phyloP scores from a whole-genome alignment of 768 basidiomycete genomes.

The Naematelia aurantialba region DNA sequence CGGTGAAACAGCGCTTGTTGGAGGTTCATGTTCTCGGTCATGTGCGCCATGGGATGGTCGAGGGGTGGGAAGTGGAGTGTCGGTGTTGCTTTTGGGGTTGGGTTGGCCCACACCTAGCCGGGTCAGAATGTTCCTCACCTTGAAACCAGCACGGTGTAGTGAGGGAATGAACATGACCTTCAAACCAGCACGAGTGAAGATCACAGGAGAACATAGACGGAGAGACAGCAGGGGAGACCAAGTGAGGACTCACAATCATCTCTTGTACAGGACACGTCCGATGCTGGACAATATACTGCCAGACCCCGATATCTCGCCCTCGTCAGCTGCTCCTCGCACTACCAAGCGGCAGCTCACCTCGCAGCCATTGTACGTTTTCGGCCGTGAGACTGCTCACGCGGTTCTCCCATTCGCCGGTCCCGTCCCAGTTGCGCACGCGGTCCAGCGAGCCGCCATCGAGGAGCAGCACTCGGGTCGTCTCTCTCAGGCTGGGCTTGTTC shows the following conservation, averaged over 20 bases:
- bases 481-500: slow-evolving; percentile 56
- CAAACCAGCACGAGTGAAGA: no score
- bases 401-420: slow-evolving; percentile 48
- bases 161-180: no score
- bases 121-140: neutral
- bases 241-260: slow-evolving; percentile 66
- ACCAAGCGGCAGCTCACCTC: slow-evolving; percentile 33
- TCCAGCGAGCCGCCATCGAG: slow-evolving; percentile 77
- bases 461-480: slow-evolving; percentile 63
- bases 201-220: neutral
- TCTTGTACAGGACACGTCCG: slow-evolving; percentile 73
- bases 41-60: slow-evolving; percentile 63
- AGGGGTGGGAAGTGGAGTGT: slow-evolving; percentile 45
- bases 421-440: slow-evolving; percentile 65
- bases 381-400: slow-evolving; percentile 51
- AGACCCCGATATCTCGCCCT: slow-evolving; percentile 70
- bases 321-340: slow-evolving; percentile 9
- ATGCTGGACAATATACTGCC: slow-evolving; percentile 66
- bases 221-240: neutral
- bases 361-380: slow-evolving; percentile 48
- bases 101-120: slow-evolving; percentile 64
- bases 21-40: slow-evolving; percentile 90
- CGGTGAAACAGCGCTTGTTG: slow-evolving; percentile 75
- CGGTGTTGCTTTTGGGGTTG: slow-evolving; percentile 42
- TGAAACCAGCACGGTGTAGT: no score